Evolutionary conservation across 306 rosid genomes (phyloP), one percentile per base, ranked within the genome.

Genomic region (Glycine soja): DNA sequence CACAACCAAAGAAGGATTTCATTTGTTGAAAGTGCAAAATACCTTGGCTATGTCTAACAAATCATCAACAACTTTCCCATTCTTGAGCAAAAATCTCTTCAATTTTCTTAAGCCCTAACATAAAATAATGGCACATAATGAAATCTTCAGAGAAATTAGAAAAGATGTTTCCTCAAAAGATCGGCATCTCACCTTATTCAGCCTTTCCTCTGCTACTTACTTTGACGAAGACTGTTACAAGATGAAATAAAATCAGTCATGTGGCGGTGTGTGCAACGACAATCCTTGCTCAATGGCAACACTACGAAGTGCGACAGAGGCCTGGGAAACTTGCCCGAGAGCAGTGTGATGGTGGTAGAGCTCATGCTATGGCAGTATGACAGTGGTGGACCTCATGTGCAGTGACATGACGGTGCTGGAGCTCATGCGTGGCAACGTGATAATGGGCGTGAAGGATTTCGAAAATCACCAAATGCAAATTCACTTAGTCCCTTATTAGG

Each of bases 41-140:
- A 95, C 99, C 99, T 95, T 93, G 73, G 99, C 99, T 79, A 95
- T 89, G 80, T 75, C 80, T 83, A 95, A 83, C 90, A 95, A 90
- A 84, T 87, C 89, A 45, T 95, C 97, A 13, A 95, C 92, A 76
- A 85, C 90, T 77, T 90, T 88, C n/a, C 58, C 87, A 89, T 76
- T 88, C 88, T 52, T 16, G 83, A 73, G 70, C 78, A 81, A 84
- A 95, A 34, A 81, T 80, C 82, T 86, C 94, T 89, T 93, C 93
- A 76, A 95, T 89, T 84, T 84, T 89, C 83, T 90, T 86, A 85
- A 91, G 78, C 50, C 99, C 99, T 98, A 93, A 83, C 70, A 88
- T 32, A 70, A 83, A 51, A 72, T 12, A 38, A 58, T 47, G 57
- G 6, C 11, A 77, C 54, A 34, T 50, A 57, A 61, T 81, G 76